Evolutionary conservation across 495 filamentous ascomycete species (phyloP), one percentile per base, ranked within the genome.

Genomic region (Cercophora sp.): DNA sequence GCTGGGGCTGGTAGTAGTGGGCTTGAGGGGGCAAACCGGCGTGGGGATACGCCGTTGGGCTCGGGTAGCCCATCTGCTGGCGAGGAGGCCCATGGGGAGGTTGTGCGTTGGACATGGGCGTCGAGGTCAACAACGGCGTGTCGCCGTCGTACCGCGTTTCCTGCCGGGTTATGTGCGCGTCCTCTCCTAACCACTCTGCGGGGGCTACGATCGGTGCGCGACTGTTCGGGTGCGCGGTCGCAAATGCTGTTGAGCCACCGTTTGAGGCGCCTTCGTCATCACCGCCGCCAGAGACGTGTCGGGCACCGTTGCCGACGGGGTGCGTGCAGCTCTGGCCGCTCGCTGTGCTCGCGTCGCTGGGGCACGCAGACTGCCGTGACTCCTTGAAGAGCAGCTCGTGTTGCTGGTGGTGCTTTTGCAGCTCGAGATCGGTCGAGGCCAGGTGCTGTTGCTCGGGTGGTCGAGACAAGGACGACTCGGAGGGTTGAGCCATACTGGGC

Each of bases 21-120:
- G 72, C 74, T 27, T 71, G 69, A 57, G 83, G 74, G 36, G 72
- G 70, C 29, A 82, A 75, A 54, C 78, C 60, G 27, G 67, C 55
- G 19, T 71, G 58, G 18, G 79, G 76, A 61, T 84, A 85, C 18
- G 72, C 68, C 36, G 79, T 71, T 39, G 77, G 72, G 51, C 73
- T 77, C 51, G 79, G 74, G 60, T 85, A 85, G 60, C 71, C 74
- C 46, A 74, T 64, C 16, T 73, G 68, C 55, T 74, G 76, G 58
- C 76, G 75, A 39, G 68, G 59, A 31, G 68, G 70, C 26, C 74
- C 72, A 2, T 63, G 59, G 8, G 66, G 67, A 50, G 71, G 76
- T 39, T 71, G 69, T 18, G 68, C 47, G 57, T 77, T 73, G 55
- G 78, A 79, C 76, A 80, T 80, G 51, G 65, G 67, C 26, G 61